A percentile compares a stretch with the other conserved stretches of the same genome.
Conservation (phyloP, 257 asterid genomes). For the Verbascum thapsus region DNA sequence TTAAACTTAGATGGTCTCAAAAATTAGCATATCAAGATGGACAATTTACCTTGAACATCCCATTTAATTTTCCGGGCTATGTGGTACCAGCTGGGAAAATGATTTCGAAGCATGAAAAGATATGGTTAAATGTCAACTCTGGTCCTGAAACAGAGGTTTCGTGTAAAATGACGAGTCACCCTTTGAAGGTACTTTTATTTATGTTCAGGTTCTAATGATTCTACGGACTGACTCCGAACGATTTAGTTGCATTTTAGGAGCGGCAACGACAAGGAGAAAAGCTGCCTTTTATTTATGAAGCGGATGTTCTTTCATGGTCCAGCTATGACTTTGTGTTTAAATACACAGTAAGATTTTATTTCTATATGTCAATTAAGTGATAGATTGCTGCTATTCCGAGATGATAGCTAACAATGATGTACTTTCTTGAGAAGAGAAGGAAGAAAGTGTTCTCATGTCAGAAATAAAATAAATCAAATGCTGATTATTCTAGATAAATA, state of each 20-base stretch:
- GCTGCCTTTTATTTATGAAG: conserved; percentile 60
- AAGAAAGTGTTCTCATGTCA: background rate
- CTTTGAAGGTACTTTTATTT: conserved; percentile 64
- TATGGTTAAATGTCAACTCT: conserved; percentile 63
- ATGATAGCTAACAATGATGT: background rate
- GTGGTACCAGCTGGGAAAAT: conserved; percentile 88
- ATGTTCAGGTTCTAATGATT: conserved; percentile 24
- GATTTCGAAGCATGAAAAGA: conserved; percentile 82
- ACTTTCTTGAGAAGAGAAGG: background rate
- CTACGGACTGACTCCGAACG: conserved; percentile 9
- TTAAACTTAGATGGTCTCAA: conserved; percentile 91
- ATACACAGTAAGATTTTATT: conserved; percentile 53
- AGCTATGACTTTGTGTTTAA: conserved; percentile 60
- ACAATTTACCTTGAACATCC: conserved; percentile 66
- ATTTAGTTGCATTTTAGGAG: conserved; percentile 49
- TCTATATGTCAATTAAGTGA: background rate
- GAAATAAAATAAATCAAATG: background rate
- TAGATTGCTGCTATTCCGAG: background rate
- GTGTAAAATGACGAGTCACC: conserved; percentile 72
- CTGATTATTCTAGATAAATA: background rate
- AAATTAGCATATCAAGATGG: conserved; percentile 62
- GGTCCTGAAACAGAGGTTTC: conserved; percentile 68
- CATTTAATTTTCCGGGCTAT: conserved; percentile 83
- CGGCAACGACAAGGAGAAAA: conserved; percentile 64
- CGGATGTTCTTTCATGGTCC: conserved; percentile 89